Base-by-base conservation (phyloP, 768 basidiomycete genomes). In the Trametes sanguinea region DNA sequence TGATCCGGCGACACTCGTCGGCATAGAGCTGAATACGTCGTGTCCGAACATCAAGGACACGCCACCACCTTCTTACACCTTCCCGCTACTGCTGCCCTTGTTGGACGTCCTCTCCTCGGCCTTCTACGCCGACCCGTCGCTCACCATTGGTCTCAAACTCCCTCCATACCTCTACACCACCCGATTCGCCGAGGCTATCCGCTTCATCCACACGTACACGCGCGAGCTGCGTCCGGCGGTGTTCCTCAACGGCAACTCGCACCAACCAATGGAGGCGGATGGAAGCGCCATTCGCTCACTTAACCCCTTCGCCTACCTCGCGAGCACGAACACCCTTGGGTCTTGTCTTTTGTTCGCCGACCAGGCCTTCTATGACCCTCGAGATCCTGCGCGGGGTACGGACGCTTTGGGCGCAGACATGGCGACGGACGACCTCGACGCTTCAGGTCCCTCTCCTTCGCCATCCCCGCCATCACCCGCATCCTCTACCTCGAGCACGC, bases 301-400 rank as follows among this genome's bases (percentile, higher is more conserved):
- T 40, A 80, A 81, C 61, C 83, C 88, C 6, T 78, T 93, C 64
- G 80, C 89, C 10, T 94, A 91, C 74, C 69, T 94, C 68, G 89
- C 89, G 11, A 87, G 88, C 69, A 92, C 88, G 29, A 93, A 94
- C 69, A 93, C 91, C 3, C 79, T 94, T 16, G 92, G 92, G 29
- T 85, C 83, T 60, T 78, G 84, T 35, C 73, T 94, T 52, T 74
- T 87, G 39, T 89, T 89, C 66, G 67, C 78, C 1, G 85, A 87
- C 22, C 85, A 89, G 74, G 75, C 77, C 8, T 66, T 64, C 1
- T 63, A 60, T 7, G 53, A 53, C 8, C 65, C 66, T 13, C 55
- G 58, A 10, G 45, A 58, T 11, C 61, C 50, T 29, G 64, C 46
- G 13, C 17, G 44, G 42, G 65, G 66, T n/a, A 39, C 39, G 9